phyloP scores from a whole-genome alignment of 768 basidiomycete genomes.

The Suillus bovinus region DNA sequence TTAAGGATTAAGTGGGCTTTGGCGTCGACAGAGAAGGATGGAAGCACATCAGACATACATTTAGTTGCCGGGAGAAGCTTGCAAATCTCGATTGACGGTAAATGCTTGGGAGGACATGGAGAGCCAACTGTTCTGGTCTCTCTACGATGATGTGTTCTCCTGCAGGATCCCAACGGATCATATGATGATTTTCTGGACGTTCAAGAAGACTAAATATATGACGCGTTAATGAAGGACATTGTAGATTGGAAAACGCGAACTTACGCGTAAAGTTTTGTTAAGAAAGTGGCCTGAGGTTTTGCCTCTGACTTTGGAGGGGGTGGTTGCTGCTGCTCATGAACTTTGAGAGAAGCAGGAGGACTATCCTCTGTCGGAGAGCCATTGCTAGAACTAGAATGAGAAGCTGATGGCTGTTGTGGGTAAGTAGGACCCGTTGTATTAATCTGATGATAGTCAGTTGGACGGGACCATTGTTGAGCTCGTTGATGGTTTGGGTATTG shows the following conservation, averaged over 20 bases:
- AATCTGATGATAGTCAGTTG: constrained; percentile 38
- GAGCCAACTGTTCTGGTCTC: constrained; percentile 88
- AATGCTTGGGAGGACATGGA: constrained; percentile 90
- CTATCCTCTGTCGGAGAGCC: constrained; percentile 47
- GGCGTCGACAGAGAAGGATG: constrained; percentile 27
- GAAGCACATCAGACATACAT: constrained; percentile 56
- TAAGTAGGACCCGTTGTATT: constrained; percentile 35
- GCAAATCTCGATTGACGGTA: constrained; percentile 97
- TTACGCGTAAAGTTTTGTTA: constrained; percentile 95
- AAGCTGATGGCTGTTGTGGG: constrained; percentile 34
- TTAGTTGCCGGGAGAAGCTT: constrained; percentile 96
- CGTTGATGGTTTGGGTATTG: constrained; percentile 34
- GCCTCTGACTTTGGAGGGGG: constrained; percentile 66
- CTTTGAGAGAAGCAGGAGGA: constrained; percentile 41
- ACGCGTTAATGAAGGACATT: constrained; percentile 19
- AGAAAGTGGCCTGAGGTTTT: constrained; percentile 92
- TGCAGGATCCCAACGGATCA: constrained; percentile 94
- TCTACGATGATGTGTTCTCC: constrained; percentile 97
- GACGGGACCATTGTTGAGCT: constrained; percentile 43
- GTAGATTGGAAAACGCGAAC: constrained; percentile 25
- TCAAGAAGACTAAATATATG: constrained; percentile 76
- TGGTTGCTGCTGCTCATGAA: constrained; percentile 43
- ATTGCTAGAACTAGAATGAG: constrained; percentile 40
- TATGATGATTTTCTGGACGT: constrained; percentile 90
- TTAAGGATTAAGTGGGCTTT: constrained; percentile 24